Evolutionary conservation across 129 eudicot species (phyloP).

Genomic region (Tagetes erecta): DNA sequence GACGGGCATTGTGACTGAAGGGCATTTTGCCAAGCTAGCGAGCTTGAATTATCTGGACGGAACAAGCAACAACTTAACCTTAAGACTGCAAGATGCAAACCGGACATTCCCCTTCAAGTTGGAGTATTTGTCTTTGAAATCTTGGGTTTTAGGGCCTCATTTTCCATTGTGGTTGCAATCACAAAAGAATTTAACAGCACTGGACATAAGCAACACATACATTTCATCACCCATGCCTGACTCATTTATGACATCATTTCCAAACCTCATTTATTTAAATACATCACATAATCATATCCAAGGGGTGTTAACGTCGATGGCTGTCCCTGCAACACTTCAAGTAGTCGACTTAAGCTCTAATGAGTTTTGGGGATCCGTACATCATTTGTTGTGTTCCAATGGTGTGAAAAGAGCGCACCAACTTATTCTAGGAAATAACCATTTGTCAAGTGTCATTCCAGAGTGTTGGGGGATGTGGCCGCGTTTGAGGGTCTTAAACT

Average conservation of each 20-base stretch:
- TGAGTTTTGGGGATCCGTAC: conserved; percentile 3
- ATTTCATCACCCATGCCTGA: not conserved
- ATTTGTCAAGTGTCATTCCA: conserved; percentile 21
- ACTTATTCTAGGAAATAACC: conserved; percentile 35
- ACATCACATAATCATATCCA: conserved; percentile 33
- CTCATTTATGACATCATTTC: not conserved
- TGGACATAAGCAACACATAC: conserved; percentile 1
- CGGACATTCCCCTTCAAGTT: not conserved
- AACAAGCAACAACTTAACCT: not conserved
- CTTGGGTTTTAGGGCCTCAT: not conserved
- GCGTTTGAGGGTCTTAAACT: not conserved
- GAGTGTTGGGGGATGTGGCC: not conserved
- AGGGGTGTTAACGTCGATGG: conserved; percentile 21
- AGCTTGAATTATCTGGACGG: not conserved
- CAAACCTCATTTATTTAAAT: not conserved
- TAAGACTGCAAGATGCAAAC: not conserved
- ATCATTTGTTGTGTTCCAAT: conserved; percentile 26
- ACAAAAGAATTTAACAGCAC: not conserved
- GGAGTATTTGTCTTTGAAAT: not conserved
- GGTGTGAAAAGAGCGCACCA: not conserved
- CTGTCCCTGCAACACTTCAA: not conserved
- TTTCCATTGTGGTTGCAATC: not conserved
- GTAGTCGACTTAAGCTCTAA: not conserved
- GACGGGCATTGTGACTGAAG: not conserved
- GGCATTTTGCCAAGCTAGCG: not conserved